Base-by-base conservation (phyloP, 208 protist species). In the Trypanosoma theileri region DNA sequence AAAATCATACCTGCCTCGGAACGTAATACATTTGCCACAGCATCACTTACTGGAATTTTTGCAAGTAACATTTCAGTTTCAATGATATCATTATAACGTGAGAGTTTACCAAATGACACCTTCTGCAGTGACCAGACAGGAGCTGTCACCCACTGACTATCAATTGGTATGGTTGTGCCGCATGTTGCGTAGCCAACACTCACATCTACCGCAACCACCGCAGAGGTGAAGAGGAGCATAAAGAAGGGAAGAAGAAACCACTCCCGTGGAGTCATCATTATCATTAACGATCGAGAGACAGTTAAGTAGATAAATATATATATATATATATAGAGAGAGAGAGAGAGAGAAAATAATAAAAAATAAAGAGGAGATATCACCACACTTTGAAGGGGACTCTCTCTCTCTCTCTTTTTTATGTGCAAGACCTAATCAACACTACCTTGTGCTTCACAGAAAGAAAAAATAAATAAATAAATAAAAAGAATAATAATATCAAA, bases 161-260 rank as follows among this genome's bases (percentile, higher is more conserved):
- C 85, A 14, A 86, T 85, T 1, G 82, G 80, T 53, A 91, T 81
- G 12, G 58, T 85, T 22, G 75, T 78, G 12, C 77, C 77, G 41
- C 85, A 88, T n/a, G 57, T 58, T 19, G 77, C 45, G 3, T 59
- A 42, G 0, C 52, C 85, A 58, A 88, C 69, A 13, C 59, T 31
- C 9, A 80, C 67, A 48, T 45, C 28, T 13, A 41, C 57, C 9
- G n/a, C 59, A 0, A n/a, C 42, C 10, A 22, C 28, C 12, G 24
- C n/a, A 7, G 13, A 26, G 28, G 64, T 69, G 48, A 26, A 21
- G 3, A 58, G 54, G 8, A 69, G 28, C 28, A 57, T 4, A 58
- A 69, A 57, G 12, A 59, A 70, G 21, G n/a, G 12, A 77, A 54
- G 48, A 53, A 57, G 55, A 50, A 67, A 45, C 14, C 40, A 35